Evolutionary conservation across 306 rosid species (phyloP).

Genomic region (Glycine latifolia): DNA sequence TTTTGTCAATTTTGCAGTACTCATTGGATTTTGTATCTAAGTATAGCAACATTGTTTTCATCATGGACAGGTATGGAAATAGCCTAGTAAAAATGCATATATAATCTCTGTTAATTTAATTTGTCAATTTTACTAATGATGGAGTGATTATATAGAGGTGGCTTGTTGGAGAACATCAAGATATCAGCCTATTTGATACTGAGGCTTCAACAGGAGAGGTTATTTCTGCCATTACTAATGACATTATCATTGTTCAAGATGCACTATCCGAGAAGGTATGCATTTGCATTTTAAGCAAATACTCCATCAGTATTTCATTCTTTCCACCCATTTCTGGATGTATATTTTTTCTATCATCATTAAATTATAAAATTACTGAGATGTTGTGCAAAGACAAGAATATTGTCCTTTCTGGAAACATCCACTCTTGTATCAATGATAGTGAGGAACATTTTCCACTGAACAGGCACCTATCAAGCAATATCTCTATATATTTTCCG

Average conservation of each 20-base stretch:
- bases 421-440: too few relatives aligned
- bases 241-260: conserved; percentile 88
- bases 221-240: conserved; percentile 87
- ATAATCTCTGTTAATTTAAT: not conserved
- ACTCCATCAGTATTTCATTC: too few relatives aligned
- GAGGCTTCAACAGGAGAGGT: conserved; percentile 95
- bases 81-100: not conserved
- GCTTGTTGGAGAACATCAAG: conserved; percentile 99
- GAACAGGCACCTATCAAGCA: not conserved
- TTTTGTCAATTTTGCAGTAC: conserved; percentile 70
- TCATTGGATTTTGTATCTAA: conserved; percentile 91
- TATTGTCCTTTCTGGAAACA: too few relatives aligned
- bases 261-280: conserved; percentile 83
- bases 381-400: not conserved
- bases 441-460: too few relatives aligned
- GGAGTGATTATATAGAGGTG: conserved; percentile 69
- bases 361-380: too few relatives aligned
- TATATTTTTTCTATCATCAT: too few relatives aligned
- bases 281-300: not conserved
- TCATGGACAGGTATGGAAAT: conserved; percentile 84
- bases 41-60: conserved; percentile 83
- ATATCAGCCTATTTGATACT: conserved; percentile 87
- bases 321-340: too few relatives aligned
- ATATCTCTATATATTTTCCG: conserved; percentile 6
- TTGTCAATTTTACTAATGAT: conserved; percentile 17